Base-by-base conservation (phyloP, 306 rosid genomes). In the Pyrus communis region DNA sequence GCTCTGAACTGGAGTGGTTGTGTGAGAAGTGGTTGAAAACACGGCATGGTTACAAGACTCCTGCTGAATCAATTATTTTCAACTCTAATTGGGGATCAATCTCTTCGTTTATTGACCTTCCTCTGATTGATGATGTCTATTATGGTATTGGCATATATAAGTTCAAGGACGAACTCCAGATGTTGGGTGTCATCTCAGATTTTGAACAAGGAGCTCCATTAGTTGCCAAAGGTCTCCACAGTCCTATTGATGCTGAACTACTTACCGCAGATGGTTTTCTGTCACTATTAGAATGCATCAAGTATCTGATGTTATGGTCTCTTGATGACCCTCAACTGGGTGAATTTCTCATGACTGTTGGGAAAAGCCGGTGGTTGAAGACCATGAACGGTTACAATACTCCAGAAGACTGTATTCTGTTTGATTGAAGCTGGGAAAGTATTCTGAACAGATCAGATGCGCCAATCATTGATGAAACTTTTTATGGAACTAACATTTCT, bases 11-110 rank as follows among this genome's bases (percentile, higher is more conserved):
- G 73, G 43, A 79, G 68, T 72, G 72, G 43, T 25, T 46, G 14
- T 38, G 19, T 1, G 78, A 81, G 70, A 77, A 76, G 57, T 77
- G 78, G 85, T 51, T 81, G 49, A 81, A 77, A 49, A 77, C 78
- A 5, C 51, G 75, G n/a, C 78, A 72, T 67, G 81, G 81, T 25
- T 81, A 65, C 74, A 81, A 67, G 71, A 69, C 81, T 59, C 81
- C 81, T 23, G 33, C 35, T 25, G 73, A 79, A 40, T 49, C 82
- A 38, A 79, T 79, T 67, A 25, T 79, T 71, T 79, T 55, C 38
- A 54, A 65, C 42, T 7, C 66, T 11, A 66, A 79, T 21, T 79
- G 78, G 82, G 85, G 62, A 33, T 27, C 71, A 1, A 22, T 82
- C 49, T 73, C 25, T 2, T 19, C 25, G 2, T 73, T 67, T 30